These are phyloP conservation scores for Leishmania arabica DNA, from an alignment of 208 protist species.

Conservation along the genomic window DNA sequence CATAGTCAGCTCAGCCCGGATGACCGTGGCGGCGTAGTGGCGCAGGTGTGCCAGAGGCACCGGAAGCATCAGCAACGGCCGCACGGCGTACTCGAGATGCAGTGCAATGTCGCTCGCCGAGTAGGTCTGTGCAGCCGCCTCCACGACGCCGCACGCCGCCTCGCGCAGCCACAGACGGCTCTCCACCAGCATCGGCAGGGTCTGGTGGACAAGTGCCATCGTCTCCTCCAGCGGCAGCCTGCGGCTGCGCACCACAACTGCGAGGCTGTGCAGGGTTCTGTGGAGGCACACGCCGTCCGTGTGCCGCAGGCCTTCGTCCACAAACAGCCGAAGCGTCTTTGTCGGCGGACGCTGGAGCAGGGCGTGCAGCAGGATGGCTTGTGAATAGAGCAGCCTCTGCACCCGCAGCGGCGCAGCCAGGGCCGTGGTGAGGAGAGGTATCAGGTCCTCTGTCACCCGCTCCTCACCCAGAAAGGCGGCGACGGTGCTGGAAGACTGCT, in stretches of 20 bases:
- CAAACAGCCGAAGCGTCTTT: constrained; percentile 68
- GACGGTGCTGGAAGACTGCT: constrained; percentile 32
- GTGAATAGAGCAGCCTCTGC: constrained; percentile 53
- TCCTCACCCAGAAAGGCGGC: constrained; percentile 74
- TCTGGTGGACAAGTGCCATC: constrained; percentile 68
- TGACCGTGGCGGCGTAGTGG: constrained; percentile 26
- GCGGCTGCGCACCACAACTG: constrained; percentile 35
- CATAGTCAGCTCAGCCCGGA: constrained; percentile 22
- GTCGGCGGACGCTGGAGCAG: constrained; percentile 37
- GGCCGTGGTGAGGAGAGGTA: constrained; percentile 73
- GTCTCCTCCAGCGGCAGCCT: constrained; percentile 31
- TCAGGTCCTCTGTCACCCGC: constrained; percentile 55
- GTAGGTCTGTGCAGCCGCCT: constrained; percentile 49
- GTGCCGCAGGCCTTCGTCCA: constrained; percentile 70
- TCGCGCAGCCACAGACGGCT: constrained; percentile 42
- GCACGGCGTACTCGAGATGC: constrained; percentile 53
- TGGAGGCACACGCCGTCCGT: constrained; percentile 34
- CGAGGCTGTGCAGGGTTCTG: constrained; percentile 50
- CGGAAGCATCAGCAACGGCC: constrained; percentile 33
- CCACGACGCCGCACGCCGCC: constrained; percentile 55
- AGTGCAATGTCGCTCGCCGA: constrained; percentile 44
- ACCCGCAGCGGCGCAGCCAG: constrained; percentile 48
- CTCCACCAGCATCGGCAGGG: constrained; percentile 50
- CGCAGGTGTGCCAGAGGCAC: constrained; percentile 39
- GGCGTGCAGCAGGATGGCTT: constrained; percentile 58